These are phyloP conservation scores for Claviceps humidiphila DNA, from an alignment of 2,329 filamentous ascomycete species.

Conservation along the genomic window DNA sequence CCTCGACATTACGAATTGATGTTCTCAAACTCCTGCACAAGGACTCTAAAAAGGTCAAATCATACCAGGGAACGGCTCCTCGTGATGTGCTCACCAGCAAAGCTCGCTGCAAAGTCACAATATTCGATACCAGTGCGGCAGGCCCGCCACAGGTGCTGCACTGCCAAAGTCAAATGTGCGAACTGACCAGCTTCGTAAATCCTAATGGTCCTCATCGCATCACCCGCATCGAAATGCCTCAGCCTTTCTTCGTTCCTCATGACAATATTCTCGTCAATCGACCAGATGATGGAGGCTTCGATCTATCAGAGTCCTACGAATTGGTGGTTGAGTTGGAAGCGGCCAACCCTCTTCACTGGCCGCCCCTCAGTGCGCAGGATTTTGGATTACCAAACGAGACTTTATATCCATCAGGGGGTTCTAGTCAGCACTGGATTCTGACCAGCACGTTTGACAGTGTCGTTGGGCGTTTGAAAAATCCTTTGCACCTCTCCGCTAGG, in stretches of 20 bases:
- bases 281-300: slow-evolving; percentile 32
- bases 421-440: slow-evolving; percentile 24
- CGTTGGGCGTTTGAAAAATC: slow-evolving; percentile 27
- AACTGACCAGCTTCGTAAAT: slow-evolving; percentile 36
- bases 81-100: slow-evolving; percentile 19
- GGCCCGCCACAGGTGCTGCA: slow-evolving; percentile 31
- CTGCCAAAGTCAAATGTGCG: slow-evolving; percentile 41
- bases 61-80: slow-evolving; percentile 16
- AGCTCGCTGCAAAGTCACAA: slow-evolving; percentile 25
- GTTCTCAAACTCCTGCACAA: slow-evolving; percentile 39
- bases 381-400: slow-evolving; percentile 15
- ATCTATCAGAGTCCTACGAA: slow-evolving; percentile 36
- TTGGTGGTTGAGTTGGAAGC: slow-evolving; percentile 40
- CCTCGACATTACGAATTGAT: slow-evolving; percentile 36
- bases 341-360: slow-evolving; percentile 36
- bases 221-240: slow-evolving; percentile 32
- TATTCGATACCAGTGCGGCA: slow-evolving; percentile 19
- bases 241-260: slow-evolving; percentile 38
- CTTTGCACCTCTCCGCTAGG: slow-evolving; percentile 16
- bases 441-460: slow-evolving; percentile 28
- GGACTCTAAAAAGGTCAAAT: slow-evolving; percentile 26
- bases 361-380: slow-evolving; percentile 30
- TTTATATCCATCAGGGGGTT: slow-evolving; percentile 9
- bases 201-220: slow-evolving; percentile 31
- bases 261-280: slow-evolving; percentile 37